Evolutionary conservation across 2,329 filamentous ascomycete species (phyloP).

Genomic region (Keithomyces neogunnii): DNA sequence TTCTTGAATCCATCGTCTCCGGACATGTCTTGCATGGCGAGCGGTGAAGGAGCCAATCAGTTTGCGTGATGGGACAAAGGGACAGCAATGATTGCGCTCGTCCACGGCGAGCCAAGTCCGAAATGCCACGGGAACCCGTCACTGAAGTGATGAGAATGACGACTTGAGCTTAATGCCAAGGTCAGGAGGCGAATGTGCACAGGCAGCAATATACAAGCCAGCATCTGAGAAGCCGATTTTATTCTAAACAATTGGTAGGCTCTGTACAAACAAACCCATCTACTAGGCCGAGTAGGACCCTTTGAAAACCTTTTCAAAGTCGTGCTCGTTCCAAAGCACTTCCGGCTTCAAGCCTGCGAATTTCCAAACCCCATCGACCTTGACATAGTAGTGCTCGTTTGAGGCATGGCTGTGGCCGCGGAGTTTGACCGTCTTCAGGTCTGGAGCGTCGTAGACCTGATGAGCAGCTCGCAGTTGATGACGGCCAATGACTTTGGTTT

Average conservation of each 20-base stretch:
- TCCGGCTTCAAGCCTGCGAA: conserved; percentile 46
- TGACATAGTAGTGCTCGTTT: conserved; percentile 40
- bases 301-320: conserved; percentile 33
- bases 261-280: not conserved
- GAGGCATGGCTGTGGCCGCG: conserved; percentile 46
- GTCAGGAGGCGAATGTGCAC: too few relatives aligned
- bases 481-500: conserved; percentile 36
- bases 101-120: too few relatives aligned
- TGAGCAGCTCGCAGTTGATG: conserved; percentile 52
- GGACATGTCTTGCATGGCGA: too few relatives aligned
- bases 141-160: too few relatives aligned
- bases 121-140: too few relatives aligned
- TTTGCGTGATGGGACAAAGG: too few relatives aligned
- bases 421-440: conserved; percentile 41
- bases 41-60: too few relatives aligned
- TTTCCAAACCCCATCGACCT: conserved; percentile 50
- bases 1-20: too few relatives aligned
- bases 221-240: not conserved
- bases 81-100: too few relatives aligned
- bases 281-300: not conserved
- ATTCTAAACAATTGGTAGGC: not conserved
- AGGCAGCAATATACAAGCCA: too few relatives aligned
- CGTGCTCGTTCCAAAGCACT: conserved; percentile 46
- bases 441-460: conserved; percentile 43
- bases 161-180: too few relatives aligned